Base-by-base conservation (phyloP, 257 asterid species). In the Solanum chiquidenum region DNA sequence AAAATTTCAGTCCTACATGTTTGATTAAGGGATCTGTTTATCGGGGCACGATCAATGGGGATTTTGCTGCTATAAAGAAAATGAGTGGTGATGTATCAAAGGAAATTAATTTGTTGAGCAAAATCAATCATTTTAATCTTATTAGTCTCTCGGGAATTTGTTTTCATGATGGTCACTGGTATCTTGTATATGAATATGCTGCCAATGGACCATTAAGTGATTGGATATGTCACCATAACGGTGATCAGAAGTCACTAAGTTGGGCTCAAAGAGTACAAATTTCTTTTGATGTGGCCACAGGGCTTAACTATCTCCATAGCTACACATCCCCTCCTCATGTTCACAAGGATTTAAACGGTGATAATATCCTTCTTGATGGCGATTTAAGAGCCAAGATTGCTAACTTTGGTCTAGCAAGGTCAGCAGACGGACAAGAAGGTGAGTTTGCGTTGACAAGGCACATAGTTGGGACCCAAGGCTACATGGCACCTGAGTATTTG, bases 401-500 rank as follows among this genome's bases (percentile, higher is more conserved):
- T 2, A 95, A 95, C 49, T 93, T 97, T 71, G 93, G 95, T 2
- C 92, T 93, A 34, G 96, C 98, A 14, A 94, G 99, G 86, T 90
- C 98, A 16, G 91, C 96, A 0, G 96, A 93, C 46, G 96, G 93
- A 27, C 88, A 92, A 52, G 98, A 90, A 71, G 98, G 97, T 29
- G 89, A 92, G 46, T 95, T 94, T 84, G 95, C 94, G 11, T 84
- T 97, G 92, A 97, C 99, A 25, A 93, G 98, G 91, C 99, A 97
- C 71, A 95, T 97, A 42, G 92, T 95, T 6, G 99, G 99, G 89
- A 95, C 99, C 0, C 92, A 97, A 93, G 99, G 99, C 0, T 97
- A 95, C 92, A 95, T 97, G 98, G 96, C 99, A 14, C 99, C 99
- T 1, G 99, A 97, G 95, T 97, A 95, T 86, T 88, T 97, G 90